phyloP scores from a whole-genome alignment of 2,329 filamentous ascomycete genomes.

The Colletotrichum sp. region DNA sequence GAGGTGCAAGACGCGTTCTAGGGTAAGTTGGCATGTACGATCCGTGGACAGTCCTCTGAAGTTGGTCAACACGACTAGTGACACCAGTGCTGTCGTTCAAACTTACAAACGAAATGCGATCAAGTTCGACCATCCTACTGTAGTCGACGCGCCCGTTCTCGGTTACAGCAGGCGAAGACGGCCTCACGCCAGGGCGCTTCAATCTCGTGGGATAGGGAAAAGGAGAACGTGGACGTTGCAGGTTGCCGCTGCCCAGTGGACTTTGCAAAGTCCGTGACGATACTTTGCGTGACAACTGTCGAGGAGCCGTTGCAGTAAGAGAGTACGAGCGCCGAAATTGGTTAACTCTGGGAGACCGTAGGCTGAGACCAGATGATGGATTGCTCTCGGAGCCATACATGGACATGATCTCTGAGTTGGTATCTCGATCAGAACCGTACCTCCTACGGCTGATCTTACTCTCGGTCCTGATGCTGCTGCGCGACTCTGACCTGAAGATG shows the following conservation, averaged over 20 bases:
- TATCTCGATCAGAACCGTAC: slow-evolving; percentile 56
- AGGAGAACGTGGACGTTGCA: slow-evolving; percentile 62
- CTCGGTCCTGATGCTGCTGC: slow-evolving; percentile 33
- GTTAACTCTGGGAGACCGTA: slow-evolving; percentile 46
- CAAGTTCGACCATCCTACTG: slow-evolving; percentile 55
- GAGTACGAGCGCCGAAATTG: slow-evolving; percentile 59
- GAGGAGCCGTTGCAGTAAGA: slow-evolving; percentile 56
- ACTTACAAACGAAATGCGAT: slow-evolving; percentile 52
- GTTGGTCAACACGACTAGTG: background rate
- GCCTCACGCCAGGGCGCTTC: slow-evolving; percentile 56
- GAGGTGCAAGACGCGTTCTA: slow-evolving; percentile 38
- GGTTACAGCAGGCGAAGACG: slow-evolving; percentile 54
- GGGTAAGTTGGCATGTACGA: slow-evolving; percentile 44
- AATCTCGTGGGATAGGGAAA: slow-evolving; percentile 64
- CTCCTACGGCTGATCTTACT: slow-evolving; percentile 46
- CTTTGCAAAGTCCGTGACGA: slow-evolving; percentile 55
- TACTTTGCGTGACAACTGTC: slow-evolving; percentile 49
- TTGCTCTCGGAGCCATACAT: slow-evolving; percentile 59
- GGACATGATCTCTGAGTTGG: slow-evolving; percentile 60
- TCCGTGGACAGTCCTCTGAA: slow-evolving; percentile 50
- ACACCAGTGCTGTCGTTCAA: background rate
- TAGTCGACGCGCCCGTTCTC: slow-evolving; percentile 54
- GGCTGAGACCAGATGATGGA: slow-evolving; percentile 43
- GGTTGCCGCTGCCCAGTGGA: slow-evolving; percentile 42
- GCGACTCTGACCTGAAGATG: slow-evolving; percentile 31